Evolutionary conservation across 306 rosid species (phyloP).

Genomic region (Lotus japonicus): DNA sequence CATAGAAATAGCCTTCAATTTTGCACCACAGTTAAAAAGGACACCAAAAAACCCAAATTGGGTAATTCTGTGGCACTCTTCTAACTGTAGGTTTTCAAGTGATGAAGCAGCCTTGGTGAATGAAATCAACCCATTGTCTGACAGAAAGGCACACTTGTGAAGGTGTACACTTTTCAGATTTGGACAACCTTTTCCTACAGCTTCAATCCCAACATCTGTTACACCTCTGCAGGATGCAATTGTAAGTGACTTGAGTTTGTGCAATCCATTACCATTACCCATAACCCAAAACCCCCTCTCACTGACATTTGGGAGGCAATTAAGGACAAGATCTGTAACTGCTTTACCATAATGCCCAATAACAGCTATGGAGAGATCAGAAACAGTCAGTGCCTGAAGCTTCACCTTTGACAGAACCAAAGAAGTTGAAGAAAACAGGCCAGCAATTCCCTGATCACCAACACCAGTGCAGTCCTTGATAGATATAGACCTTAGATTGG

Average conservation of each 20-base stretch:
- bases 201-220: constrained; percentile 72
- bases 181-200: constrained; percentile 85
- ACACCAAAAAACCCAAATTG: constrained; percentile 72
- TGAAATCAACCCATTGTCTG: constrained; percentile 77
- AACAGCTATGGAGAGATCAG: constrained; percentile 86
- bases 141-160: constrained; percentile 53
- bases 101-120: constrained; percentile 61
- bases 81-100: constrained; percentile 78
- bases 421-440: constrained; percentile 57
- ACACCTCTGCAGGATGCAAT: constrained; percentile 75
- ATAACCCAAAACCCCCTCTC: constrained; percentile 95
- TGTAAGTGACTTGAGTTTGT: constrained; percentile 72
- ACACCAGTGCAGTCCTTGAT: constrained; percentile 62
- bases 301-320: constrained; percentile 55
- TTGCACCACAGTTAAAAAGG: constrained; percentile 62
- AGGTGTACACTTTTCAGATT: constrained; percentile 62
- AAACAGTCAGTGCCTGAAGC: constrained; percentile 68
- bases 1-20: constrained; percentile 70
- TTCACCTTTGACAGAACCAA: constrained; percentile 62
- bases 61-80: constrained; percentile 94
- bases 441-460: constrained; percentile 76
- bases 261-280: constrained; percentile 86
- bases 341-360: constrained; percentile 85
- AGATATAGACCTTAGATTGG: constrained; percentile 55
- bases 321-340: constrained; percentile 67